Evolutionary conservation across 768 basidiomycete species (phyloP).

Genomic region (Sporobolomyces roseus): DNA sequence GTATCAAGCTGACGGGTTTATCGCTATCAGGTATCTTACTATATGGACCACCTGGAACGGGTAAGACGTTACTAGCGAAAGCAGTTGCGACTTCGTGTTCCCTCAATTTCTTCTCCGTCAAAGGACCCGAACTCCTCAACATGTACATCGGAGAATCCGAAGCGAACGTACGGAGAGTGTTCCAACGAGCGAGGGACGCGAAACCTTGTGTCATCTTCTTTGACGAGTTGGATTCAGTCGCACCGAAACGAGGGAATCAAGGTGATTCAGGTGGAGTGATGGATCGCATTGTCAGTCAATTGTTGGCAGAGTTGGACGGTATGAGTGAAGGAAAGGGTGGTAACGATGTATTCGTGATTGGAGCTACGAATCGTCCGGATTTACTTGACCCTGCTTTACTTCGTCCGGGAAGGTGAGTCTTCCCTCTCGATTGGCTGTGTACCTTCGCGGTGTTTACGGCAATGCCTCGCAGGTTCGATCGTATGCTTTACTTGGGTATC

Average conservation of each 20-base stretch:
- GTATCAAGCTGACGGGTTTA: not conserved
- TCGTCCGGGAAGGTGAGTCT: conserved; percentile 67
- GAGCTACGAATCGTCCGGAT: conserved; percentile 91
- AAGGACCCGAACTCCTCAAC: conserved; percentile 90
- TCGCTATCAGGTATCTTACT: conserved; percentile 79
- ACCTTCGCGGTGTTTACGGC: not conserved
- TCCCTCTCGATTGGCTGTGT: not conserved
- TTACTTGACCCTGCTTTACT: conserved; percentile 89
- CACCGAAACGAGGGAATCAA: conserved; percentile 76
- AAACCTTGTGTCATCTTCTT: conserved; percentile 83
- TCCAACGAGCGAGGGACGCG: conserved; percentile 64
- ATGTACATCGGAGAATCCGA: conserved; percentile 98
- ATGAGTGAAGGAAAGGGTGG: conserved; percentile 57
- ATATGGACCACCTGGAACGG: conserved; percentile 94
- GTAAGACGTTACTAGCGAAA: conserved; percentile 93
- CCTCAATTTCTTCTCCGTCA: conserved; percentile 84
- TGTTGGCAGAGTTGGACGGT: conserved; percentile 91
- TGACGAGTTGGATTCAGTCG: conserved; percentile 93
- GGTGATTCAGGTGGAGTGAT: conserved; percentile 91
- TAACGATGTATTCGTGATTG: conserved; percentile 76
- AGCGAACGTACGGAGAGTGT: conserved; percentile 82
- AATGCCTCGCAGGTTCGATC: conserved; percentile 70
- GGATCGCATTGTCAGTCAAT: conserved; percentile 87
- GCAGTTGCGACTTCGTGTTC: conserved; percentile 85
- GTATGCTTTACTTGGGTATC: conserved; percentile 92